Percentiles rank a stretch among this genome's conserved stretches.
These are phyloP conservation scores for Colletotrichum sp. DNA, from an alignment of 2,329 filamentous ascomycete genomes.

Conservation along the genomic window DNA sequence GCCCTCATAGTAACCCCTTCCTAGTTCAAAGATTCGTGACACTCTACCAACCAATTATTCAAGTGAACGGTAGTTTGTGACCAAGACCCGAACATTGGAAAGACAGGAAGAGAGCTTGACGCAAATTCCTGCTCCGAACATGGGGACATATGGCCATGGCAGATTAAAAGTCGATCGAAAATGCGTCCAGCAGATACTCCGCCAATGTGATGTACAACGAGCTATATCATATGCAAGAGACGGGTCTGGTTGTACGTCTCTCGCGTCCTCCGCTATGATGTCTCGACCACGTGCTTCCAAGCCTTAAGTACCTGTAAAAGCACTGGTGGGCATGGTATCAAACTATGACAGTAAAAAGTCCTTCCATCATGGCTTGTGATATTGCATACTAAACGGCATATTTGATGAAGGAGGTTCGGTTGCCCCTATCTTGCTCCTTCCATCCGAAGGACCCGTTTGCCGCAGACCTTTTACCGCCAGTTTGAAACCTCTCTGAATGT, in stretches of 20 bases:
- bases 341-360: not conserved
- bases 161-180: not conserved
- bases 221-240: not conserved
- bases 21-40: not conserved
- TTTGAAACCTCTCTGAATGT: not conserved
- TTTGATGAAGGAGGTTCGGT: not conserved
- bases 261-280: not conserved
- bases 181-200: not conserved
- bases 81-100: not conserved
- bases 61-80: not conserved
- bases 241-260: not conserved
- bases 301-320: not conserved
- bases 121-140: accelerated
- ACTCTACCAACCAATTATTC: not conserved
- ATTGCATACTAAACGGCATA: accelerated
- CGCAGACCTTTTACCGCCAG: not conserved
- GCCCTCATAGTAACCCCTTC: not conserved
- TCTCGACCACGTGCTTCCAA: not conserved
- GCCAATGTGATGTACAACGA: not conserved
- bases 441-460: not conserved
- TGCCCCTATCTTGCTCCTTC: not conserved
- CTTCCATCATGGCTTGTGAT: accelerated
- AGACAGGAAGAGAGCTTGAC: not conserved
- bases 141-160: not conserved
- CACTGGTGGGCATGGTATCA: not conserved